A percentile compares a stretch with the other conserved stretches of the same genome.
Evolutionary conservation across 306 rosid genomes (phyloP).

Genomic region (Pterocarpus macrocarpus): DNA sequence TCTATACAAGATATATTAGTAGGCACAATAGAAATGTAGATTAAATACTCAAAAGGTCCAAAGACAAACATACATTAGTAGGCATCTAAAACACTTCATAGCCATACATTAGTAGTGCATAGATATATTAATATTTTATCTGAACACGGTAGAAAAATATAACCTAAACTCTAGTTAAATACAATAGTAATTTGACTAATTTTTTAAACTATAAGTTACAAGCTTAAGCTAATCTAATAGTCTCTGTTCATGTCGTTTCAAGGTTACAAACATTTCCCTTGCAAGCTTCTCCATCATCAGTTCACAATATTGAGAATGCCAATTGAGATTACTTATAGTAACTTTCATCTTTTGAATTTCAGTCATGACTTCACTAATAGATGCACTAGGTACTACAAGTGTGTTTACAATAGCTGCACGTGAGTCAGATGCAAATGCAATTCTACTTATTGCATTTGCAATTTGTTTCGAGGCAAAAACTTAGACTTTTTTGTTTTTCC

Average conservation of each 20-base stretch:
- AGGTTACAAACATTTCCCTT: background rate
- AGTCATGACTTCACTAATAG: background rate
- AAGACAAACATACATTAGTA: no score
- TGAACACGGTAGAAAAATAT: no score
- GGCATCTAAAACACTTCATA: no score
- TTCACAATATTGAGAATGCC: background rate
- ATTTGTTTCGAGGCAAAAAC: background rate
- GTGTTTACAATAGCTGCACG: background rate
- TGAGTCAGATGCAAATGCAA: background rate
- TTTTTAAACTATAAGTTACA: background rate
- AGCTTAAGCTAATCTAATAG: background rate
- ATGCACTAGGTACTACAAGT: background rate
- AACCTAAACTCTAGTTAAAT: background rate
- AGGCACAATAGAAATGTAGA: no score
- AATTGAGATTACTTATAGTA: background rate
- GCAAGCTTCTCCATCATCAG: background rate
- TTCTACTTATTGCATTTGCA: background rate
- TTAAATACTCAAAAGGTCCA: no score
- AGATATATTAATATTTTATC: no score
- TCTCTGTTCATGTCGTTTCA: background rate
- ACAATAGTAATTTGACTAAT: no score
- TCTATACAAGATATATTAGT: no score
- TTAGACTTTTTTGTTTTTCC: background rate
- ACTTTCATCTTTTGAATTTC: background rate
- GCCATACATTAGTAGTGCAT: no score